Conservation (phyloP, 805 yeast genomes). For the Cyberlindnera samutprakarnensis region DNA sequence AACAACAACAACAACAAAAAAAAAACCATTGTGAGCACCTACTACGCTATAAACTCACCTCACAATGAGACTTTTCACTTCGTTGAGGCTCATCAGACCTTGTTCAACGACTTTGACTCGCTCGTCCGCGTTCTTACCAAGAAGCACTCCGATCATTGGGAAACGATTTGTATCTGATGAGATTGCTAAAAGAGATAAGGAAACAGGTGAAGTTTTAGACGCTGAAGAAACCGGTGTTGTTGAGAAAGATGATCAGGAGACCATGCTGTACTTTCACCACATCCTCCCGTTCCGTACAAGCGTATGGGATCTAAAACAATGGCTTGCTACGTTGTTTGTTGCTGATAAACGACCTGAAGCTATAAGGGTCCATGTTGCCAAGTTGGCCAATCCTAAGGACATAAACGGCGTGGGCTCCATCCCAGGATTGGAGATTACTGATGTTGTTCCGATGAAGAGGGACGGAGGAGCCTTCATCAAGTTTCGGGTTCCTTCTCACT, state of each 20-base stretch:
- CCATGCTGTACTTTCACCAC: slow-evolving; percentile 50
- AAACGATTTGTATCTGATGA: slow-evolving; percentile 29
- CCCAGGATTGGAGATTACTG: slow-evolving; percentile 41
- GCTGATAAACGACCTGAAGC: slow-evolving; percentile 30
- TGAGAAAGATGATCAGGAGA: slow-evolving; percentile 39
- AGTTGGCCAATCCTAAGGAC: slow-evolving; percentile 30
- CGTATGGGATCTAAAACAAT: slow-evolving; percentile 39
- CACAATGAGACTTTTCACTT: too few relatives aligned
- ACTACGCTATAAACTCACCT: too few relatives aligned
- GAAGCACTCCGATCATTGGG: too few relatives aligned
- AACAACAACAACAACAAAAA: too few relatives aligned
- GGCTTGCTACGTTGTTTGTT: slow-evolving; percentile 31
- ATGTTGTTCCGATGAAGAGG: slow-evolving; percentile 61
- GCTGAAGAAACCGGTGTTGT: slow-evolving; percentile 54
- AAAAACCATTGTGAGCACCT: too few relatives aligned
- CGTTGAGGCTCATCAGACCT: too few relatives aligned
- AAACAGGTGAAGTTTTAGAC: slow-evolving; percentile 47
- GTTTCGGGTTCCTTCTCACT: slow-evolving; percentile 50
- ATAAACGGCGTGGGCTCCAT: slow-evolving; percentile 24
- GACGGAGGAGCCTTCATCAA: slow-evolving; percentile 96
- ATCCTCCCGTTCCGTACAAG: slow-evolving; percentile 39
- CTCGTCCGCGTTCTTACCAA: too few relatives aligned
- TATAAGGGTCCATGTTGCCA: slow-evolving; percentile 30
- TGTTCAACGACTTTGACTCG: too few relatives aligned
- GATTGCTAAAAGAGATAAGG: slow-evolving; percentile 35